Evolutionary conservation across 2,329 filamentous ascomycete genomes (phyloP).

Genomic region (Fusarium chaquense): DNA sequence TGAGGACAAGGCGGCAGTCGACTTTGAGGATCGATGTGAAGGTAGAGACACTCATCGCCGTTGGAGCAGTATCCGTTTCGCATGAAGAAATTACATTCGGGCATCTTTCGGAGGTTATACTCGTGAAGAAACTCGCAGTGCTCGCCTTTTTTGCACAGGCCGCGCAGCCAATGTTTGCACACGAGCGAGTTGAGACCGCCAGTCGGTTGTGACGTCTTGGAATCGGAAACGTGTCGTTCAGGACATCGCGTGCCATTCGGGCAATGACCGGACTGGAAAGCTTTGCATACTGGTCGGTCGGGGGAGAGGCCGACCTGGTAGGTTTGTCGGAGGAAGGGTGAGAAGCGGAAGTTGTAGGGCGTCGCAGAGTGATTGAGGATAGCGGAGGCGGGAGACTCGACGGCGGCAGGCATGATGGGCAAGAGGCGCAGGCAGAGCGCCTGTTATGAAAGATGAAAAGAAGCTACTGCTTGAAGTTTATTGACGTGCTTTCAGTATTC

Average conservation of each 20-base stretch:
- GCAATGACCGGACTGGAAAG: conserved; percentile 87
- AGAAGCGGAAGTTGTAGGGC: conserved; percentile 82
- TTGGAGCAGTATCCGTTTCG: conserved; percentile 95
- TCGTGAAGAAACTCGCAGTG: conserved; percentile 98
- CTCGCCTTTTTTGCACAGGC: conserved; percentile 97
- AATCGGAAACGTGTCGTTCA: conserved; percentile 77
- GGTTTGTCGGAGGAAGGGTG: conserved; percentile 83
- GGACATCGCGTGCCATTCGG: conserved; percentile 86
- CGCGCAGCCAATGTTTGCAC: conserved; percentile 98
- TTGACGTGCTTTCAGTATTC: not conserved
- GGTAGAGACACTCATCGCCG: conserved; percentile 94
- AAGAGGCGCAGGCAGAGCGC: conserved; percentile 26
- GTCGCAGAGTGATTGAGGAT: conserved; percentile 70
- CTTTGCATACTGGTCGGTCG: conserved; percentile 84
- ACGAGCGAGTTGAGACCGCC: conserved; percentile 83
- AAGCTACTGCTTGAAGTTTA: not conserved
- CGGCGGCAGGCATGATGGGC: conserved; percentile 49
- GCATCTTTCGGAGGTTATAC: conserved; percentile 98
- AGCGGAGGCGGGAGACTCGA: conserved; percentile 51
- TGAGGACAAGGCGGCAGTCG: conserved; percentile 86
- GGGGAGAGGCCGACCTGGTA: conserved; percentile 87
- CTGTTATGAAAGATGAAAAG: not conserved
- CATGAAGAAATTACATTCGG: conserved; percentile 96
- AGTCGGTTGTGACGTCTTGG: conserved; percentile 51
- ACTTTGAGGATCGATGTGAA: conserved; percentile 87